Conservation (phyloP, 805 yeast genomes). For the Grigorovia jiainica region DNA sequence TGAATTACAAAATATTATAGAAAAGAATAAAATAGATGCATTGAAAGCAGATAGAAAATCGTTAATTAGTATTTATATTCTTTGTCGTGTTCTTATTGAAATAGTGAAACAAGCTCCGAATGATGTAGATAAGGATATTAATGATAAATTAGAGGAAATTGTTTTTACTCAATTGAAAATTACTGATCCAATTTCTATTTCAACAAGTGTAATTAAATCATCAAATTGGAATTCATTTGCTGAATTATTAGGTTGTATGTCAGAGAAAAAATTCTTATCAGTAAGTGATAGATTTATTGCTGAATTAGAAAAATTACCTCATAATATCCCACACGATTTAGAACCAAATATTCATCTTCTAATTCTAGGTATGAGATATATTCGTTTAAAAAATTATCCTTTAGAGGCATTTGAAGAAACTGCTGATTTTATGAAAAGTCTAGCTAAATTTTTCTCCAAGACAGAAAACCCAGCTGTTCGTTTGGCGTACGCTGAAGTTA, state of each 20-base stretch:
- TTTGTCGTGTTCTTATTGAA: slow-evolving; percentile 87
- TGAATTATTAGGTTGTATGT: slow-evolving; percentile 81
- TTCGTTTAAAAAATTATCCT: slow-evolving; percentile 73
- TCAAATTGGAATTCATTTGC: slow-evolving; percentile 94
- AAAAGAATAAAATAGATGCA: slow-evolving; percentile 50
- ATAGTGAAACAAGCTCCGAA: slow-evolving; percentile 82
- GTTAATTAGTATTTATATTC: slow-evolving; percentile 73
- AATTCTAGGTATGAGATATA: slow-evolving; percentile 85
- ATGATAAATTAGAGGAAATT: slow-evolving; percentile 81
- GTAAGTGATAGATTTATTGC: slow-evolving; percentile 92
- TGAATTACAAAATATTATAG: slow-evolving; percentile 30
- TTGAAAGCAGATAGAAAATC: slow-evolving; percentile 82
- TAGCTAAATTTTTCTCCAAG: slow-evolving; percentile 70
- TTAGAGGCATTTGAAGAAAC: slow-evolving; percentile 85
- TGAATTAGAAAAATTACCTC: slow-evolving; percentile 76
- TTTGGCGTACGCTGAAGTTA: slow-evolving; percentile 77
- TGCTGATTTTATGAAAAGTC: slow-evolving; percentile 78
- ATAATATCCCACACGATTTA: slow-evolving; percentile 36
- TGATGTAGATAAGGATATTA: slow-evolving; percentile 65
- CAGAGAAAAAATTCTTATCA: slow-evolving; percentile 68
- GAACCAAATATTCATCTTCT: slow-evolving; percentile 62
- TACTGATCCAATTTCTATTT: slow-evolving; percentile 66
- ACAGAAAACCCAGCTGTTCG: slow-evolving; percentile 58
- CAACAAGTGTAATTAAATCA: slow-evolving; percentile 65
- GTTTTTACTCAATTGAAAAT: slow-evolving; percentile 82